Percentiles rank a stretch among this genome's conserved stretches.
These are phyloP conservation scores for Juncus inflexus DNA, from an alignment of 176 grass and related monocot genomes.

Conservation along the genomic window DNA sequence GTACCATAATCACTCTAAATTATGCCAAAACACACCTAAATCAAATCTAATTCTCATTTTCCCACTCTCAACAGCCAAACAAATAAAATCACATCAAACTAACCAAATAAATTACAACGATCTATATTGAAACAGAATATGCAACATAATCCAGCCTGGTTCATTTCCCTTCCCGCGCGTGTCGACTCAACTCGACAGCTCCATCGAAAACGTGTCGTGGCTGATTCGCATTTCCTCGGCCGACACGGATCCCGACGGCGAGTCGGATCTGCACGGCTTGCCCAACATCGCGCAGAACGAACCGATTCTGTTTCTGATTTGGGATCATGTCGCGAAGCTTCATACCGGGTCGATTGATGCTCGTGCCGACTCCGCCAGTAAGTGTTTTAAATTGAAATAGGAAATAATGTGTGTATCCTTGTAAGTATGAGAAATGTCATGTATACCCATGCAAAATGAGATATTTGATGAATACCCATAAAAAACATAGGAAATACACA, in stretches of 20 bases:
- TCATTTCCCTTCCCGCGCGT: constrained; percentile 45
- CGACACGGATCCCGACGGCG: constrained; percentile 27
- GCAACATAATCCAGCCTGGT: constrained; percentile 57
- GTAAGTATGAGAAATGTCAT: constrained; percentile 1
- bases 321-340: constrained; percentile 67
- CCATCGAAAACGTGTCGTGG: constrained; percentile 74
- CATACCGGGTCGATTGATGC: constrained; percentile 50
- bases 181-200: constrained; percentile 55
- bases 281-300: constrained; percentile 70
- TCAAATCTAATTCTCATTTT: too few relatives aligned
- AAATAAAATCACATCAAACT: too few relatives aligned
- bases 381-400: background rate
- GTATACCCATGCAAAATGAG: background rate
- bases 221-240: constrained; percentile 68
- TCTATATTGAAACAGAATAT: constrained; percentile 8
- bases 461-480: too few relatives aligned
- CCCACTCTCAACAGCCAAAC: too few relatives aligned
- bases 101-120: too few relatives aligned
- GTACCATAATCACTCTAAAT: too few relatives aligned
- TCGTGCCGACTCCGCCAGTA: constrained; percentile 52
- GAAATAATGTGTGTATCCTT: background rate
- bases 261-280: constrained; percentile 49
- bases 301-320: constrained; percentile 74
- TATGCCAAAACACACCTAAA: too few relatives aligned
- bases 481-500: too few relatives aligned